Conservation (phyloP, 805 yeast genomes). For the Saccharomyces paradoxus region DNA sequence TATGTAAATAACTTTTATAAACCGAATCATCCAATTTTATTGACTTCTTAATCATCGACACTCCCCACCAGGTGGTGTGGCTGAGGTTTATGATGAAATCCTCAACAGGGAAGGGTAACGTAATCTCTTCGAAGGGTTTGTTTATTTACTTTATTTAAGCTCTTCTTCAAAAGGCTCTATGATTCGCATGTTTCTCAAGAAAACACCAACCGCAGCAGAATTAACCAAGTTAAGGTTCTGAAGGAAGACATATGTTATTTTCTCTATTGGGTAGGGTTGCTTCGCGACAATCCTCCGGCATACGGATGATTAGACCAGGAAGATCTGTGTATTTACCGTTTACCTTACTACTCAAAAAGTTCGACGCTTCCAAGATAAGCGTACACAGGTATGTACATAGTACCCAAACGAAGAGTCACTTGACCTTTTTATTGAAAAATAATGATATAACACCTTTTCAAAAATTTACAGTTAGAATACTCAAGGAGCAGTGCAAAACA, state of each 20-base stretch:
- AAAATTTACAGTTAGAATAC: conserved; percentile 43
- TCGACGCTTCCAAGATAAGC: background rate
- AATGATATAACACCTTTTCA: conserved; percentile 19
- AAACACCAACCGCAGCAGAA: conserved; percentile 3
- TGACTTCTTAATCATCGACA: background rate
- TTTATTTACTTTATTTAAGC: background rate
- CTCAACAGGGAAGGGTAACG: background rate
- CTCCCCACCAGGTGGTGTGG: background rate
- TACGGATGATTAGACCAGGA: background rate
- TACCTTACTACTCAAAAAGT: background rate
- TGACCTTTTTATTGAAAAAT: conserved; percentile 18
- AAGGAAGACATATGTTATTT: conserved; percentile 4
- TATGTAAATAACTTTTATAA: background rate
- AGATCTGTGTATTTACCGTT: background rate
- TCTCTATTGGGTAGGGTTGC: background rate
- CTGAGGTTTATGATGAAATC: background rate
- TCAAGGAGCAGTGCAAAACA: conserved; percentile 50
- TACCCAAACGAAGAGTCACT: conserved; percentile 21
- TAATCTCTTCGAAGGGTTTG: background rate
- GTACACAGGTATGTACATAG: conserved; percentile 22
- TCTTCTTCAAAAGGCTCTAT: background rate
- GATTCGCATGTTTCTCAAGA: conserved; percentile 2
- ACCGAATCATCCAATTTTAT: background rate
- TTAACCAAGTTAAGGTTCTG: conserved; percentile 2
- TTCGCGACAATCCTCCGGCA: background rate